Evolutionary conservation across 2,329 filamentous ascomycete genomes (phyloP).

Genomic region (Fusarium incarnatum): DNA sequence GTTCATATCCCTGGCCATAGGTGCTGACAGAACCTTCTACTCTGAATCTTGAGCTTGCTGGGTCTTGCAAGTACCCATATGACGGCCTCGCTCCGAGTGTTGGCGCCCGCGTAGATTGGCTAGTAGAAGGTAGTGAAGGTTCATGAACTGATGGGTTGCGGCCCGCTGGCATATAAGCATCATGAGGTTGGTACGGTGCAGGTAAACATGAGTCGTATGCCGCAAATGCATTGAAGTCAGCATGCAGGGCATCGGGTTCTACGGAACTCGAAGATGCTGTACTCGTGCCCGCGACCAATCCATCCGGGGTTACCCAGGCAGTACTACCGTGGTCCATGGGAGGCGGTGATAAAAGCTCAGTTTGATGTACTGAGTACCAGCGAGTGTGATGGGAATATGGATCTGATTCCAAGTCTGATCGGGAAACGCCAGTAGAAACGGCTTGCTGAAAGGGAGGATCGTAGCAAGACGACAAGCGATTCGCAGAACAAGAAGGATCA

Average conservation of each 20-base stretch:
- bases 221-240: constrained; percentile 65
- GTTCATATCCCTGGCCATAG: constrained; percentile 40
- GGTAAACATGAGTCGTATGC: constrained; percentile 58
- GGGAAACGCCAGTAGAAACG: constrained; percentile 58
- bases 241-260: constrained; percentile 59
- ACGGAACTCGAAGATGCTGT: constrained; percentile 53
- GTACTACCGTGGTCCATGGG: constrained; percentile 54
- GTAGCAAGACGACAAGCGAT: constrained; percentile 58
- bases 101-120: constrained; percentile 32
- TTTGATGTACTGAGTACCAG: constrained; percentile 44
- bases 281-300: constrained; percentile 53
- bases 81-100: constrained; percentile 32
- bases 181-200: constrained; percentile 57
- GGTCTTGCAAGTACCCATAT: constrained; percentile 45
- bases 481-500: constrained; percentile 43
- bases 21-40: constrained; percentile 33
- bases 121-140: constrained; percentile 30
- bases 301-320: constrained; percentile 57
- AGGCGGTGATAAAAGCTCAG: constrained; percentile 45
- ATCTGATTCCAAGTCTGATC: constrained; percentile 55
- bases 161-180: constrained; percentile 58
- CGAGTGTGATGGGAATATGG: constrained; percentile 55
- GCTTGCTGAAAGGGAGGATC: constrained; percentile 57
- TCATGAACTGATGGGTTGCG: constrained; percentile 43
- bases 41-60: constrained; percentile 32